These are phyloP conservation scores for barrel medic (Medicago truncatula) DNA, from an alignment of 306 rosid genomes.

Conservation along the genomic window MtrunA17r5.0-ANR NC_053045.1:3155501-3156000, in stretches of 20 bases:
- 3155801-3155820: conserved; percentile 49
- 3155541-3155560: background rate
- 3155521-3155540: background rate
- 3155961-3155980: conserved; percentile 77
- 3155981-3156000: conserved; percentile 70
- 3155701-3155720: conserved; percentile 74
- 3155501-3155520: background rate
- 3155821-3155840: conserved; percentile 46
- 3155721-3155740: conserved; percentile 74
- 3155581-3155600: too few relatives aligned
- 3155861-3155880: conserved; percentile 62
- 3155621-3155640: background rate
- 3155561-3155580: background rate
- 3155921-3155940: conserved; percentile 74
- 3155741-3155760: conserved; percentile 66
- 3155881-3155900: conserved; percentile 72
- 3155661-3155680: conserved; percentile 82
- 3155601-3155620: too few relatives aligned
- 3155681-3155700: conserved; percentile 83
- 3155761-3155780: conserved; percentile 56
- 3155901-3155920: conserved; percentile 70
- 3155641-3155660: conserved; percentile 68
- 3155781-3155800: conserved; percentile 45
- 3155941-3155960: conserved; percentile 85
- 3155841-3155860: conserved; percentile 50